A percentile compares a stretch with the other conserved stretches of the same genome.
These are phyloP conservation scores for Chlamydomonas urium DNA, from an alignment of 139 green algal genomes.

Conservation along the genomic window DNA sequence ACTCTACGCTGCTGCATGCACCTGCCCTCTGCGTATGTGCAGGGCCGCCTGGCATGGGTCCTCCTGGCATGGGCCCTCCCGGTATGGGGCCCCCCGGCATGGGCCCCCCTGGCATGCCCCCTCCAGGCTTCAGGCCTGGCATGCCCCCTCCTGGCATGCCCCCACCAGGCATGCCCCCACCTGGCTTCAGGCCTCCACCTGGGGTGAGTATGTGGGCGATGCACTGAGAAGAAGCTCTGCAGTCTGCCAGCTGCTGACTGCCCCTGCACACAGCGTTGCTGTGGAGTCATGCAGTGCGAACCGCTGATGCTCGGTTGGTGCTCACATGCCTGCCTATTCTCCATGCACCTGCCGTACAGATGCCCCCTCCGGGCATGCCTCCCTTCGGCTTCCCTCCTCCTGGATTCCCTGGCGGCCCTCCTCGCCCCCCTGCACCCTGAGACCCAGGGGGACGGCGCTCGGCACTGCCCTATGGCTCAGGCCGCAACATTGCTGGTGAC, in stretches of 20 bases:
- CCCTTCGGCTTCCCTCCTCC: slow-evolving; percentile 17
- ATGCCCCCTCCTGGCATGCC: slow-evolving; percentile 30
- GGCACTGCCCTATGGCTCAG: no score
- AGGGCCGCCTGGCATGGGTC: slow-evolving; percentile 14
- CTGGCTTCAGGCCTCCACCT: no score
- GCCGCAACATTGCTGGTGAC: no score
- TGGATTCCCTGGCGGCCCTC: slow-evolving; percentile 16
- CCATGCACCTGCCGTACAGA: neutral
- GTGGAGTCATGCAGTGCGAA: neutral
- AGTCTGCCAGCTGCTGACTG: neutral
- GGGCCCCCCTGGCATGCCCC: slow-evolving; percentile 40
- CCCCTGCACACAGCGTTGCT: neutral
- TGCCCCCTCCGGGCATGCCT: slow-evolving; percentile 11
- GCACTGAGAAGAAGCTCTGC: neutral
- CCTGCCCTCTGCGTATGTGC: neutral
- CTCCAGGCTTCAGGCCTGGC: slow-evolving; percentile 12
- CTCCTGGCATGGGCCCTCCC: slow-evolving; percentile 38
- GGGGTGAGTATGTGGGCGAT: slow-evolving; percentile 1
- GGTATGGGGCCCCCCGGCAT: slow-evolving; percentile 34
- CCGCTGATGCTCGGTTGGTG: neutral
- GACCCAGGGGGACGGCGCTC: no score
- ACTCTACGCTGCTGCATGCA: no score
- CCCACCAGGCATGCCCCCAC: slow-evolving; percentile 47
- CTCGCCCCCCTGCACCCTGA: no score
- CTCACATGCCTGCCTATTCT: neutral